Conservation (phyloP, 305 asterid species). For the Solanum chacoense region DNA sequence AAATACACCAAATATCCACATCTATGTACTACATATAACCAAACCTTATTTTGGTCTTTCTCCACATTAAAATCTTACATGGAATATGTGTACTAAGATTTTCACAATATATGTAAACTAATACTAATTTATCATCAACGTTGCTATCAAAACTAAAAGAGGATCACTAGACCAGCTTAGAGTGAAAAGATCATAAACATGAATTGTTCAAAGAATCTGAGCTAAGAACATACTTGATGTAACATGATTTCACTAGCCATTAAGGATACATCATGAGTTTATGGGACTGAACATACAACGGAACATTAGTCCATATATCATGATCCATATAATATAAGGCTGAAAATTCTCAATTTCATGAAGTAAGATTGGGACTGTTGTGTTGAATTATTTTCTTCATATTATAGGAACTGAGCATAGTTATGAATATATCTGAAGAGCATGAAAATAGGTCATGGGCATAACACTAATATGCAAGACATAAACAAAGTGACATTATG, state of each 20-base stretch:
- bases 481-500: not conserved
- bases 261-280: not conserved
- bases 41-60: not conserved
- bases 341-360: not conserved
- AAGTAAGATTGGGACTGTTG: not conserved
- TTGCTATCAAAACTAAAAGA: not conserved
- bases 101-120: not conserved
- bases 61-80: not conserved
- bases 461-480: not conserved
- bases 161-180: not conserved
- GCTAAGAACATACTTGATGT: not conserved
- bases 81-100: not conserved
- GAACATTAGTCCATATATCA: not conserved
- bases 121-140: not conserved
- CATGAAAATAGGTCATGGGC: not conserved
- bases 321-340: not conserved
- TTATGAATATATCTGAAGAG: not conserved
- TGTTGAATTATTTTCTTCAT: not conserved
- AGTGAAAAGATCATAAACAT: not conserved
- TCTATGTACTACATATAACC: not conserved
- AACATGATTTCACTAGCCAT: not conserved
- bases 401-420: not conserved
- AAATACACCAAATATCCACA: not conserved
- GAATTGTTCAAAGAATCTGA: not conserved
- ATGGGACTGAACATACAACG: not conserved